Base-by-base conservation (phyloP, 768 basidiomycete genomes). In the Leucocoprinus sp. region DNA sequence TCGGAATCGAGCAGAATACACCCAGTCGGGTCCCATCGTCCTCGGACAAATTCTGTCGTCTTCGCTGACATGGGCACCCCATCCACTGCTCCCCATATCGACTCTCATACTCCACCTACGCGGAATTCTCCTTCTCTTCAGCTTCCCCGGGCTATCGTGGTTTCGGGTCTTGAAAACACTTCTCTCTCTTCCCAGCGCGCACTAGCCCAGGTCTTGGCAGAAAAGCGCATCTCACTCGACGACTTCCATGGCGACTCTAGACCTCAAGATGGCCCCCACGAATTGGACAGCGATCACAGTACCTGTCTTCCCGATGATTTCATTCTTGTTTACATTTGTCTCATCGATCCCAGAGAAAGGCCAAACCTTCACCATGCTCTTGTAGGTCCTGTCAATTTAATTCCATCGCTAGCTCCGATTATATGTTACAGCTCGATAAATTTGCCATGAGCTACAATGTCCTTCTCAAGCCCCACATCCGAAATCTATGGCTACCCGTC, bases 391-490 rank as follows among this genome's bases (percentile, higher is more conserved):
- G 4, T 6, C 37, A 4, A 9, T 39, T 28, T 50, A 21, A 43
- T 19, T 11, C 18, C 47, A n/a, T 28, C 18, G 24, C 33, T 38
- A 42, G 34, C 9, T 26, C 39, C 4, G 3, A 40, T 19, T 5
- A 36, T 21, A 29, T 31, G 48, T 53, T 44, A 7, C 54, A 89
- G 86, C 69, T 91, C 11, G 85, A 91, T 57, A 76, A 74, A 54
- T 90, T 91, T 57, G 71, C 85, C 2, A 80, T 91, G 74, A 89
- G 84, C 54, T 75, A 74, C 5, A 76, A 75, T 33, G 60, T 85
- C 38, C 63, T 69, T 24, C 57, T 84, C 8, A 68, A 74, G 18
- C 63, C 71, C 29, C 64, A 66, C 22, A 58, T 65, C 15, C 67
- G 66, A 24, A 61, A 64, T n/a, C n/a, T n/a, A n/a, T 27, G 67